Evolutionary conservation across 139 green algal species (phyloP).

Genomic region (Desmodesmus armatus): DNA sequence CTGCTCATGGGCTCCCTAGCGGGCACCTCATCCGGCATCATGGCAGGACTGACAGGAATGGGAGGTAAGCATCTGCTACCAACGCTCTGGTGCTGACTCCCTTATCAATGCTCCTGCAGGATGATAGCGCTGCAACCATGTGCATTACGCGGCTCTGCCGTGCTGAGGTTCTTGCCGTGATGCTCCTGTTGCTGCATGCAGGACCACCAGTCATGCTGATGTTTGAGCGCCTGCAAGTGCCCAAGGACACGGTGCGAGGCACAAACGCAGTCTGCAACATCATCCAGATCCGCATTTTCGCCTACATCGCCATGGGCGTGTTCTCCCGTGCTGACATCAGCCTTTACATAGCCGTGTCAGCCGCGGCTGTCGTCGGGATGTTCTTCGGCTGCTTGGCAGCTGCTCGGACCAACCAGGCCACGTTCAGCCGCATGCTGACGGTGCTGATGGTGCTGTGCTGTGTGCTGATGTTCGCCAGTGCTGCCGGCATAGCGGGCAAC

Average conservation of each 20-base stretch:
- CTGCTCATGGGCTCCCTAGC: conserved; percentile 21
- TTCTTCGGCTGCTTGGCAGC: conserved; percentile 23
- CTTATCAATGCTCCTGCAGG: not conserved
- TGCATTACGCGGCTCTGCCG: not conserved
- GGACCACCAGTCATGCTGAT: conserved; percentile 53
- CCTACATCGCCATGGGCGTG: conserved; percentile 43
- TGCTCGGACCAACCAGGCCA: conserved; percentile 35
- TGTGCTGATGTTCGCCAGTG: conserved; percentile 41
- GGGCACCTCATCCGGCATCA: conserved; percentile 26
- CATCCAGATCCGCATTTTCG: conserved; percentile 49
- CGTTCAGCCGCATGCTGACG: conserved; percentile 43
- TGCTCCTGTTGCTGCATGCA: conserved; percentile 35
- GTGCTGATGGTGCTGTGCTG: conserved; percentile 55
- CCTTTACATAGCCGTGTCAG: conserved; percentile 28
- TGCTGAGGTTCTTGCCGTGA: not conserved
- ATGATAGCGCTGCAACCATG: not conserved
- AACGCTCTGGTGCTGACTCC: not conserved
- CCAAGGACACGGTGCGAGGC: conserved; percentile 52
- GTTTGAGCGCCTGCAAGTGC: conserved; percentile 47
- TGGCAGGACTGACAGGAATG: conserved; percentile 37
- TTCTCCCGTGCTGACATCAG: conserved; percentile 10
- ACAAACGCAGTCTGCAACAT: conserved; percentile 48
- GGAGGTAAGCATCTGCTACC: not conserved
- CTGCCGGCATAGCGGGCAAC: conserved; percentile 33
- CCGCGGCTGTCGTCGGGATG: conserved; percentile 29